Percentiles rank a stretch among this genome's conserved stretches.
These are phyloP conservation scores for Pleurostoma richardsiae DNA, from an alignment of 2,329 filamentous ascomycete species.

Conservation along the genomic window DNA sequence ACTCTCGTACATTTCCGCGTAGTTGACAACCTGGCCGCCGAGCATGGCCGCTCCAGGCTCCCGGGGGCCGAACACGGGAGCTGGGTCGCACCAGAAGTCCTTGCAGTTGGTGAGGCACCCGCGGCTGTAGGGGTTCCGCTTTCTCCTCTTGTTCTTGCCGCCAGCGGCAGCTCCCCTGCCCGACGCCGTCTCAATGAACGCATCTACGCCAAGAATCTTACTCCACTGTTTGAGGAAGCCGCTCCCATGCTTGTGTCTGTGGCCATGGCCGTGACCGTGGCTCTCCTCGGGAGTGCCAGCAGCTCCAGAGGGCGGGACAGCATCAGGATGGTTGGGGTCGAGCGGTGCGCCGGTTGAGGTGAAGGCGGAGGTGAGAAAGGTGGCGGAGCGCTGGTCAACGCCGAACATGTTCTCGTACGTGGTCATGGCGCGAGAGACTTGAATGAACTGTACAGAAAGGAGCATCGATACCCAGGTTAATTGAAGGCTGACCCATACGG, in stretches of 20 bases:
- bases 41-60: slow-evolving; percentile 72
- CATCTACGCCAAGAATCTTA: slow-evolving; percentile 82
- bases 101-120: slow-evolving; percentile 85
- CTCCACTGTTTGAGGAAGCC: slow-evolving; percentile 77
- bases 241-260: slow-evolving; percentile 40
- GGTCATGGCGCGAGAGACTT: slow-evolving; percentile 87
- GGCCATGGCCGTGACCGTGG: slow-evolving; percentile 29
- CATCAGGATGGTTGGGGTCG: slow-evolving; percentile 56
- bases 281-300: slow-evolving; percentile 37
- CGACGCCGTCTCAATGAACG: slow-evolving; percentile 88
- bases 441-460: slow-evolving; percentile 85
- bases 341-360: slow-evolving; percentile 73
- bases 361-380: slow-evolving; percentile 64
- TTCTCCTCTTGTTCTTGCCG: slow-evolving; percentile 43
- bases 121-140: slow-evolving; percentile 76
- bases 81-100: slow-evolving; percentile 94
- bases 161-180: slow-evolving; percentile 67
- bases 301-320: slow-evolving; percentile 43
- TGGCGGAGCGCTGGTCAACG: slow-evolving; percentile 54
- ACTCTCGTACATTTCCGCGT: slow-evolving; percentile 83
- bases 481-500: slow-evolving; percentile 76
- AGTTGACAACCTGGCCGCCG: slow-evolving; percentile 77
- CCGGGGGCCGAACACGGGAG: slow-evolving; percentile 71
- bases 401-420: slow-evolving; percentile 96
- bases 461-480: slow-evolving; percentile 98